These are phyloP conservation scores for Psilocybe azurescens DNA, from an alignment of 768 basidiomycete species.

Conservation along the genomic window DNA sequence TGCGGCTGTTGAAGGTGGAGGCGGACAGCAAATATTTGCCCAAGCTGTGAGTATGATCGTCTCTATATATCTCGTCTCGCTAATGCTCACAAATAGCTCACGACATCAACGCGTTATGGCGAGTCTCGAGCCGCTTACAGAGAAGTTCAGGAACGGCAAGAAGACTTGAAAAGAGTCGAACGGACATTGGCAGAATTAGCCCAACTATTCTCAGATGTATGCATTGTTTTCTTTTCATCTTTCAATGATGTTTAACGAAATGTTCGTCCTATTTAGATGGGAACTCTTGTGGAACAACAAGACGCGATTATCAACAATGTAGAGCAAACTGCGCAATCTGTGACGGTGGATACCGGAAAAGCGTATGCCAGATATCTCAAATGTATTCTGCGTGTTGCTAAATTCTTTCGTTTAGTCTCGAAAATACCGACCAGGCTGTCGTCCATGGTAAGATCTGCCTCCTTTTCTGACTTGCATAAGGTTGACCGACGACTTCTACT, in stretches of 20 bases:
- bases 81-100: conserved; percentile 50
- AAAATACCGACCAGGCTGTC: conserved; percentile 72
- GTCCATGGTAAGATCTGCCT: conserved; percentile 43
- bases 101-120: conserved; percentile 80
- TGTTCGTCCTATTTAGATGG: conserved; percentile 59
- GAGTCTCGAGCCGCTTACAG: conserved; percentile 82
- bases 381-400: conserved; percentile 2
- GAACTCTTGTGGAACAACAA: conserved; percentile 77
- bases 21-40: conserved; percentile 75
- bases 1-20: conserved; percentile 69
- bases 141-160: conserved; percentile 89
- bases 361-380: conserved; percentile 53
- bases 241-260: neutral
- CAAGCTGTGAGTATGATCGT: conserved; percentile 57
- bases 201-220: conserved; percentile 84
- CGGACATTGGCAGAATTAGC: conserved; percentile 88
- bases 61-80: neutral
- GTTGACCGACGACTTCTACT: conserved; percentile 11
- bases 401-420: conserved; percentile 44
- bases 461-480: neutral
- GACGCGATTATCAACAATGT: conserved; percentile 73
- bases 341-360: conserved; percentile 69
- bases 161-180: conserved; percentile 86
- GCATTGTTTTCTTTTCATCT: conserved; percentile 20
- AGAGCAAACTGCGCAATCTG: conserved; percentile 64